Evolutionary conservation across 1,139 yeast genomes (phyloP), one percentile per base, ranked within the genome.

Genomic region (Tardiomyces digboiensis): DNA sequence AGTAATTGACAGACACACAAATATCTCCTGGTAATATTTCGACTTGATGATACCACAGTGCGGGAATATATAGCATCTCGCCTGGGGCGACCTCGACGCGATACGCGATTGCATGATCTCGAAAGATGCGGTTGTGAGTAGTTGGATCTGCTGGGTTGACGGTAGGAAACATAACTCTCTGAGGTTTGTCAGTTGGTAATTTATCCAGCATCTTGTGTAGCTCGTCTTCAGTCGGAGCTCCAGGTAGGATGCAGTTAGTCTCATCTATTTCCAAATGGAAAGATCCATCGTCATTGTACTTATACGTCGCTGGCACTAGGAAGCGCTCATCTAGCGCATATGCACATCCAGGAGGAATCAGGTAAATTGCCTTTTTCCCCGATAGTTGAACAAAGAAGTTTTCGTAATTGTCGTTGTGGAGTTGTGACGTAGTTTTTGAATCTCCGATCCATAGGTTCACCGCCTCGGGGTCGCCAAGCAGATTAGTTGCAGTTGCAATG

Each of bases 41-140:
- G 2, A 64, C 52, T 49, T 66, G 67, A 43, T 67, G 71, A 48
- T 65, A 67, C 71, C 71, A 67, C 40, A 67, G 52, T 2, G 70
- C 66, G 1, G 71, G 71, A 18, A 67, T 51, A 46, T 60, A 67
- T 33, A 67, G 57, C 41, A 61, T 56, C 43, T 67, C 68, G 5
- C 71, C 71, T 1, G 68, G 64, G 6, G 51, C 45, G 21, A 66
- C 44, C 29, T 50, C 56, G 8, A 66, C 65, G 13, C 52, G 49
- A 43, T 56, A 61, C 20, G 54, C 55, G 23, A 50, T 49, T 23
- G 57, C 52, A 44, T 58, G 50, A 22, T 40, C 41, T 10, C 40
- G 39, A 44, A 43, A 54, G 13, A 56, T 39, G 16, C 41, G 39
- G 42, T 55, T 47, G 29, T 41, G 44, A 4, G 55, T 47, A 1